Percentiles rank a stretch among this genome's conserved stretches.
Evolutionary conservation across 805 yeast genomes (phyloP).

Genomic region (Kodamaea kaohsiungensis): DNA sequence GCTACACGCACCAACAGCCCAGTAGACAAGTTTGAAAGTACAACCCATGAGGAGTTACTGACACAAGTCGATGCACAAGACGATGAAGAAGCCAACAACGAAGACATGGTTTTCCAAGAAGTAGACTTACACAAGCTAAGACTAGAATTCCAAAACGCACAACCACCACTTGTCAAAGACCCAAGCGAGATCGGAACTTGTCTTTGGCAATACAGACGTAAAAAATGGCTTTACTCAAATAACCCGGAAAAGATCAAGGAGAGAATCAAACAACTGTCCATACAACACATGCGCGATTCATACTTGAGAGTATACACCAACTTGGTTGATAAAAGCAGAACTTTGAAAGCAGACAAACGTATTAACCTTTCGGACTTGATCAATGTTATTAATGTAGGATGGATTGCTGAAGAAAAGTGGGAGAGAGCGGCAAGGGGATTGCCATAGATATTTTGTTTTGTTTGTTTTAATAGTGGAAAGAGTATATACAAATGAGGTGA

Average conservation of each 20-base stretch:
- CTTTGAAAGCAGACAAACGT: constrained; percentile 57
- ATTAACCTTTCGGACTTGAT: constrained; percentile 75
- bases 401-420: constrained; percentile 82
- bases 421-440: constrained; percentile 49
- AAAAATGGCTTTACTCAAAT: constrained; percentile 59
- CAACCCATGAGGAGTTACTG: constrained; percentile 1
- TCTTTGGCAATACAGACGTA: constrained; percentile 71
- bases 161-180: background rate
- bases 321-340: constrained; percentile 68
- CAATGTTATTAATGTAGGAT: constrained; percentile 75
- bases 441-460: constrained; percentile 14
- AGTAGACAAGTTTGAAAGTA: background rate
- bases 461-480: background rate
- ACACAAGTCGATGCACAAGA: constrained; percentile 14
- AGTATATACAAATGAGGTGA: no score
- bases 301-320: constrained; percentile 65
- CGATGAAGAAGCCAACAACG: constrained; percentile 16
- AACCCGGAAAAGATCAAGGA: constrained; percentile 24
- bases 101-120: constrained; percentile 20
- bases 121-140: constrained; percentile 29
- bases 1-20: constrained; percentile 5
- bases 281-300: constrained; percentile 45
- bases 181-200: constrained; percentile 46
- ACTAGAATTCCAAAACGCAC: constrained; percentile 27
- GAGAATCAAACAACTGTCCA: constrained; percentile 18